phyloP scores from a whole-genome alignment of 2,329 filamentous ascomycete genomes.

The Zymoseptoria passerinii region DNA sequence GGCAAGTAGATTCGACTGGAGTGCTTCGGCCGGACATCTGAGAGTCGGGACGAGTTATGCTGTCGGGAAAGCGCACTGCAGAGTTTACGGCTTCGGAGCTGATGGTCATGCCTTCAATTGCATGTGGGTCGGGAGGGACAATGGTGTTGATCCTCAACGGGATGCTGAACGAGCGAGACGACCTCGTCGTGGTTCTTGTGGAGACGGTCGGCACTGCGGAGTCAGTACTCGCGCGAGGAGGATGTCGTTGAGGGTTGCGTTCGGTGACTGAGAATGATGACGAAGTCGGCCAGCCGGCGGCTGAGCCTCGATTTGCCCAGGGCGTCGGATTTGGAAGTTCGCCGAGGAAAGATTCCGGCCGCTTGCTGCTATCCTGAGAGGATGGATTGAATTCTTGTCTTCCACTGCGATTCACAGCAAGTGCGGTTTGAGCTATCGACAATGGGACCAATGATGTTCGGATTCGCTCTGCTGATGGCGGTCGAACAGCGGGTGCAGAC shows the following conservation, averaged over 20 bases:
- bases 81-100: constrained; percentile 2
- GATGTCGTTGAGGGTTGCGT: neutral
- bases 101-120: neutral
- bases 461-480: neutral
- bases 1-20: neutral
- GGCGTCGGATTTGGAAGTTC: constrained; percentile 17
- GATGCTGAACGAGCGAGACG: constrained; percentile 22
- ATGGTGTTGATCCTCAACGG: constrained; percentile 30
- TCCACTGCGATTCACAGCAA: constrained; percentile 8
- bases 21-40: neutral
- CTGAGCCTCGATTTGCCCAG: constrained; percentile 13
- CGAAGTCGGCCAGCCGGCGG: neutral
- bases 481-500: neutral
- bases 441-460: constrained; percentile 2
- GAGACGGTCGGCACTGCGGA: neutral
- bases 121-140: constrained; percentile 13
- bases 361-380: neutral
- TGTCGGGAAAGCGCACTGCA: neutral
- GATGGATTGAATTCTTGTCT: neutral
- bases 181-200: constrained; percentile 9
- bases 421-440: constrained; percentile 8
- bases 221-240: neutral
- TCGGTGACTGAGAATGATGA: neutral
- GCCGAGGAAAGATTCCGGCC: constrained; percentile 22
- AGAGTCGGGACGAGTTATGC: neutral